Conservation (phyloP, 495 filamentous ascomycete genomes). For the Amorphotheca resinae region DNA sequence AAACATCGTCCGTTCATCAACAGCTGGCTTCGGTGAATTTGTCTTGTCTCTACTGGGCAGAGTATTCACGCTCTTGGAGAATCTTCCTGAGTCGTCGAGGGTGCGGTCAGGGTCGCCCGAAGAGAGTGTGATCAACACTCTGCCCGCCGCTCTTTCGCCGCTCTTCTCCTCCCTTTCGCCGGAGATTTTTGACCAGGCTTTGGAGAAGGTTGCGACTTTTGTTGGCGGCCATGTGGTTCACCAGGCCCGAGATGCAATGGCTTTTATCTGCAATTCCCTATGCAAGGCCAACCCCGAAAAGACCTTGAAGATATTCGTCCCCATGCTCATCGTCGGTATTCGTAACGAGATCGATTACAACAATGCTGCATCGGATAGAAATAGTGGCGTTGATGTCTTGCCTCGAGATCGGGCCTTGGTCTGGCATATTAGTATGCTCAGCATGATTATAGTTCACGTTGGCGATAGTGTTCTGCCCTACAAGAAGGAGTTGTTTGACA, state of each 20-base stretch:
- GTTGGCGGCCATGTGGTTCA: slow-evolving; percentile 94
- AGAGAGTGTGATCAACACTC: slow-evolving; percentile 91
- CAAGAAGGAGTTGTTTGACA: slow-evolving; percentile 77
- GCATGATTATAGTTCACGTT: slow-evolving; percentile 97
- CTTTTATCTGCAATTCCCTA: slow-evolving; percentile 90
- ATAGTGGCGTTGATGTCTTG: slow-evolving; percentile 83
- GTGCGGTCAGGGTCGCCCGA: slow-evolving; percentile 85
- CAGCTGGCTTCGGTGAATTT: slow-evolving; percentile 86
- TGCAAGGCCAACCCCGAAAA: slow-evolving; percentile 93
- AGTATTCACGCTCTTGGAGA: slow-evolving; percentile 90
- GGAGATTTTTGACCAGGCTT: slow-evolving; percentile 80
- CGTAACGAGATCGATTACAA: slow-evolving; percentile 96
- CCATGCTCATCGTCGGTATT: slow-evolving; percentile 80
- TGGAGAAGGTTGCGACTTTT: slow-evolving; percentile 86
- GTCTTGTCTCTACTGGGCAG: slow-evolving; percentile 79
- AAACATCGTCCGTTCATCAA: slow-evolving; percentile 89
- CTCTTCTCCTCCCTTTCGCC: slow-evolving; percentile 86
- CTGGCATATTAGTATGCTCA: slow-evolving; percentile 94
- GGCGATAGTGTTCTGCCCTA: slow-evolving; percentile 79
- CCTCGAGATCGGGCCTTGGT: slow-evolving; percentile 86
- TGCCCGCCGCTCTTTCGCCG: slow-evolving; percentile 85
- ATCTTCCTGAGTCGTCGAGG: slow-evolving; percentile 79
- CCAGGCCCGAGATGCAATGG: slow-evolving; percentile 95
- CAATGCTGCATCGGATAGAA: slow-evolving; percentile 88
- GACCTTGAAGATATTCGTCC: slow-evolving; percentile 77